Conservation (phyloP, 73 alveolate genomes). For the Halteria grandinella region DNA sequence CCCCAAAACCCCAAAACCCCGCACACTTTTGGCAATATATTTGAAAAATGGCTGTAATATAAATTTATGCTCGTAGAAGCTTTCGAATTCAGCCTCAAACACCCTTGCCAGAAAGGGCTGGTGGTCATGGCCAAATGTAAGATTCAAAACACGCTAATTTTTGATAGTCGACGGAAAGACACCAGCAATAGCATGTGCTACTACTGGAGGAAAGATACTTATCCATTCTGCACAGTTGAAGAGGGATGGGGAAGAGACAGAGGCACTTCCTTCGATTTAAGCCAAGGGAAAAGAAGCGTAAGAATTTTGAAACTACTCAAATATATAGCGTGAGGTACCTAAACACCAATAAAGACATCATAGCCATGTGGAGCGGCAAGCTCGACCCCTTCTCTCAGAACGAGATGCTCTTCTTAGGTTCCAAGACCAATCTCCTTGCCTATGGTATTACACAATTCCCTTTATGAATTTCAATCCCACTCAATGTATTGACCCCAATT, state of each 20-base stretch:
- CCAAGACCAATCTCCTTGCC: constrained; percentile 88
- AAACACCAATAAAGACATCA: constrained; percentile 83
- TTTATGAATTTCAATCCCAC: no score
- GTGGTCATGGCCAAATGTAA: constrained; percentile 79
- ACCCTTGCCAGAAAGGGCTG: constrained; percentile 69
- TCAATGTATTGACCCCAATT: no score
- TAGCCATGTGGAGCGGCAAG: constrained; percentile 65
- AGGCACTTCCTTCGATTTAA: constrained; percentile 53
- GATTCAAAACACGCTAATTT: neutral
- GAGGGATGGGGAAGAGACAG: constrained; percentile 29
- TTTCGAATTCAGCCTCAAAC: constrained; percentile 75
- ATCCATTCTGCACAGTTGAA: constrained; percentile 78
- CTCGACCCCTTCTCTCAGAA: constrained; percentile 73
- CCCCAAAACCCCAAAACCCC: no score
- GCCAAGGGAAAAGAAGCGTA: constrained; percentile 64
- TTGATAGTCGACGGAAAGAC: constrained; percentile 65
- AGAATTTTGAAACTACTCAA: constrained; percentile 28
- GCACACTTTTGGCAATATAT: no score
- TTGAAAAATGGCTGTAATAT: no score
- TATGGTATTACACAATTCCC: constrained; percentile 65
- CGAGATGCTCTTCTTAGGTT: constrained; percentile 87
- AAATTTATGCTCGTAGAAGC: constrained; percentile 83
- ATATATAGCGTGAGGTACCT: constrained; percentile 60
- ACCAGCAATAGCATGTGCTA: constrained; percentile 85
- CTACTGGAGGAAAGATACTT: constrained; percentile 93